Base-by-base conservation (phyloP, 345 rosid species). In the Linum trigynum region DNA sequence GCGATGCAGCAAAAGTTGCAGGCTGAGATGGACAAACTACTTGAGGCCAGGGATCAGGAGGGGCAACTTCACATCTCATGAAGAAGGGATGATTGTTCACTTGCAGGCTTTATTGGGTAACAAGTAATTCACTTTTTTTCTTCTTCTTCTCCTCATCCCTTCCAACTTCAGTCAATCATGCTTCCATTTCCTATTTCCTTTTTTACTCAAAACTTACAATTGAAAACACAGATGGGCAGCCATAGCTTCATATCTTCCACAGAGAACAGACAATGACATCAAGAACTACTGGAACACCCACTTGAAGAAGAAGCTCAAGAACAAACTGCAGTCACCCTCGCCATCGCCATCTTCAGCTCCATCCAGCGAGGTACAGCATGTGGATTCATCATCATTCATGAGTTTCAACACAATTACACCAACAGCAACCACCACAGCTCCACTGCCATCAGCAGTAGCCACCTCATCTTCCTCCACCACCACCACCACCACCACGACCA, bases 241-340 rank as follows among this genome's bases (percentile, higher is more conserved):
- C 37, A 94, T 94, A 83, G 99, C 99, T 71, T 88, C 99, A 63
- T 90, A 88, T 68, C 92, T 94, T 63, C 99, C 99, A 4, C 97
- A 88, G 66, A 82, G 96, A 80, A 89, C 96, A 38, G 99, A 94
- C 51, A 94, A 94, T 63, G 99, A 94, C 62, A 90, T 94, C 71
- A 94, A 94, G 81, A 94, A 94, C 77, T 94, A 94, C 66, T 94
- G 99, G 97, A 94, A 94, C 80, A 94, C 97, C n/a, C 97, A 94
- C 78, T 72, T 94, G 77, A 94, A 94, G 95, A 94, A 94, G 82
- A 94, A 90, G 77, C 90, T 94, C 7, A 86, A 85, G 78, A 90
- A 48, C 14, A 48, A 85, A 72, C 78, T 81, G 57, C 85, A 78
- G 9, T 76, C 89, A 62, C 62, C 82, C 60, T 61, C 70, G 58